A percentile compares a stretch with the other conserved stretches of the same genome.
These are phyloP conservation scores for Linum tenue DNA, from an alignment of 345 rosid genomes.

Conservation along the genomic window DNA sequence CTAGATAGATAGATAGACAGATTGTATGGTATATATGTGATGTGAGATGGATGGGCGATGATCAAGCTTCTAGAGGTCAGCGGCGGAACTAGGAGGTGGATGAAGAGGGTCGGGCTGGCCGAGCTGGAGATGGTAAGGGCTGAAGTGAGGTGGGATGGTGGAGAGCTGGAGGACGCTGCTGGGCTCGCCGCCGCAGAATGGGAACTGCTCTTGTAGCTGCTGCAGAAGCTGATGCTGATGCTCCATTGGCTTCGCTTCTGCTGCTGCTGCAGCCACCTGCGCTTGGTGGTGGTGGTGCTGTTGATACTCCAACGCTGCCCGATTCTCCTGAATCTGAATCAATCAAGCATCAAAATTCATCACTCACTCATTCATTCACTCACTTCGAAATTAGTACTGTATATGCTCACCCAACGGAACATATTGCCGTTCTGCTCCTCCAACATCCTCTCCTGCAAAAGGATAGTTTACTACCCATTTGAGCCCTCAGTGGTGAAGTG, in stretches of 20 bases:
- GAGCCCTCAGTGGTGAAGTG: too few relatives aligned
- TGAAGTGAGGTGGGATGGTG: conserved; percentile 35
- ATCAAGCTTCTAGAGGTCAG: too few relatives aligned
- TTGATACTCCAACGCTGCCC: conserved; percentile 40
- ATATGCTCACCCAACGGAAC: conserved; percentile 47
- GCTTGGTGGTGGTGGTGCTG: conserved; percentile 13
- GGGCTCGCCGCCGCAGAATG: conserved; percentile 43
- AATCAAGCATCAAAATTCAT: background rate
- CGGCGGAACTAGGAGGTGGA: too few relatives aligned
- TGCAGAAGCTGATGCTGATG: conserved; percentile 20
- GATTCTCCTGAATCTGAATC: conserved; percentile 47
- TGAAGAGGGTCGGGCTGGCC: conserved; percentile 41
- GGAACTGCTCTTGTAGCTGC: conserved; percentile 40
- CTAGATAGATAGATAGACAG: too few relatives aligned
- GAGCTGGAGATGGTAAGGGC: conserved; percentile 61
- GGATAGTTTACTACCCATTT: too few relatives aligned
- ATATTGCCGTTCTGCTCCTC: conserved; percentile 65
- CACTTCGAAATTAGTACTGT: too few relatives aligned
- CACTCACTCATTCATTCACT: too few relatives aligned
- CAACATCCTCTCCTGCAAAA: conserved; percentile 43
- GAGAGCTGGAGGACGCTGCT: conserved; percentile 67
- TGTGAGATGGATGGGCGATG: too few relatives aligned
- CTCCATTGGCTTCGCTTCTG: conserved; percentile 44
- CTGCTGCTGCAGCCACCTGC: conserved; percentile 29
- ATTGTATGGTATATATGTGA: too few relatives aligned